Evolutionary conservation across 1,284 basidiomycete species (phyloP).

Genomic region (Leucoagaricus sp.): DNA sequence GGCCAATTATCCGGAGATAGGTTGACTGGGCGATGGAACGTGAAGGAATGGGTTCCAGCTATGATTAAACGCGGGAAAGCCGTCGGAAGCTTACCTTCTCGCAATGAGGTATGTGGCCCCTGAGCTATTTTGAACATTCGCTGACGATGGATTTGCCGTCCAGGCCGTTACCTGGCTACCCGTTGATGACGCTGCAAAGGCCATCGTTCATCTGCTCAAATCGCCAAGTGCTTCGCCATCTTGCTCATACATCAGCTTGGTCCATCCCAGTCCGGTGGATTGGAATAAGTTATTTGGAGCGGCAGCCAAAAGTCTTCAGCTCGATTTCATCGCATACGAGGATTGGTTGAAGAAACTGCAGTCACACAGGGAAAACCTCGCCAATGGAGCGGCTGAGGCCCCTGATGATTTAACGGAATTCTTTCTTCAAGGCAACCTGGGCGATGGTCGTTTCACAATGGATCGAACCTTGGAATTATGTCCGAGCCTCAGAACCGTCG

Average conservation of each 20-base stretch:
- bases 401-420: not conserved
- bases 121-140: not conserved
- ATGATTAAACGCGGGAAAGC: not conserved
- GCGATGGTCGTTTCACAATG: not conserved
- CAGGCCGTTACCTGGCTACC: conserved; percentile 8
- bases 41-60: not conserved
- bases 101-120: not conserved
- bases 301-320: not conserved
- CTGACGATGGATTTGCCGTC: not conserved
- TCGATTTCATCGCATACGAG: not conserved
- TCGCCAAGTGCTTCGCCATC: not conserved
- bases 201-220: not conserved
- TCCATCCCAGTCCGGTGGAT: not conserved
- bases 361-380: not conserved
- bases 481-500: not conserved
- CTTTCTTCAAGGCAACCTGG: not conserved
- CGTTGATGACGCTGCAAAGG: not conserved
- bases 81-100: conserved; percentile 5
- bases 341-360: not conserved
- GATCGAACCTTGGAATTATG: not conserved
- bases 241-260: conserved; percentile 5
- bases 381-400: not conserved
- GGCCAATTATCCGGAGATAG: conserved; percentile 39
- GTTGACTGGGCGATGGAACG: not conserved
- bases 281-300: not conserved